Evolutionary conservation across 2,329 filamentous ascomycete species (phyloP), one percentile per base, ranked within the genome.

Genomic region (Diaporthe velutina): DNA sequence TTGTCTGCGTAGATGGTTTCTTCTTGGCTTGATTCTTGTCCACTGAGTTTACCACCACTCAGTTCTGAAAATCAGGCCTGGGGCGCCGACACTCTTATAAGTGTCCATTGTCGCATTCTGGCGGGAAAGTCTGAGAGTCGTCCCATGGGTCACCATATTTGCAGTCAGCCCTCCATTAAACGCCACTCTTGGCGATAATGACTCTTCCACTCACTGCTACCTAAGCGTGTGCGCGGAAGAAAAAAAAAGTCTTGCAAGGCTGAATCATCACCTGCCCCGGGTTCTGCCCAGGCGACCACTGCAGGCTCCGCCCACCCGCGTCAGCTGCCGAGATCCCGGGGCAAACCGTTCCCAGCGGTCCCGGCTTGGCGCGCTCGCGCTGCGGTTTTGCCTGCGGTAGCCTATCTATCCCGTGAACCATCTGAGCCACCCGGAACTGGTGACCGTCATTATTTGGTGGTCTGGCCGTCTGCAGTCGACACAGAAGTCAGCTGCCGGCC

Each of bases 111-210:
- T 52, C 25, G 33, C 35, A 33, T 42, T n/a, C 22, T 55, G 54
- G 25, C 25, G 28, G 28, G 10, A 35, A 57, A 28, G 13, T 22
- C 52, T 19, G 4, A 4, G 12, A 33, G 13, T 25, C n/a, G 12
- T 33, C n/a, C 58, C 15, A 25, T 55, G 57, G 54, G 70, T 40
- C 45, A 52, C 15, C 55, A 48, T 19, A 48, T 48, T 13, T 48
- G 8, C 45, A 50, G 42, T 61, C 25, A 61, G 54, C 58, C 17
- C 12, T 55, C 22, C 71, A 38, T 68, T 7, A 30, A 42, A 28
- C 60, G 71, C 71, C 71, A 73, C 61, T 58, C 61, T 70, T 73
- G 71, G 71, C 61, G 61, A 48, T n/a, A 15, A 58, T 68, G 60
- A 73, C 71, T 57, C 50, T 50, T 22, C 68, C 68, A n/a, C 15